Conservation (phyloP, 805 yeast genomes). For the Wickerhamomyces silvicola region DNA sequence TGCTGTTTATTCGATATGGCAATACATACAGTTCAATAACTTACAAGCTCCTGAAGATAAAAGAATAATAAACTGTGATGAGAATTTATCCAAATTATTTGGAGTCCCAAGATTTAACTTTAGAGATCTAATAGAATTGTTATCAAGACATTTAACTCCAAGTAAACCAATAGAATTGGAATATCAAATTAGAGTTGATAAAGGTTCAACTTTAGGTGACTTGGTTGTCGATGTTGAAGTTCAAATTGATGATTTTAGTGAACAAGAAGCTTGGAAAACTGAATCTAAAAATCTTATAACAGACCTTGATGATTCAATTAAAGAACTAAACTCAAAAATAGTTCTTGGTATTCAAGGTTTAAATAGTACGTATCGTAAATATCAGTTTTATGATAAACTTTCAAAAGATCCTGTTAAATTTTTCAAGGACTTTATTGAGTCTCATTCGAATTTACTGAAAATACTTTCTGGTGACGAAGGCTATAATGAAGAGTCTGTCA, state of each 20-base stretch:
- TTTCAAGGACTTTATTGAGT: conserved; percentile 64
- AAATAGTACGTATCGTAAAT: conserved; percentile 52
- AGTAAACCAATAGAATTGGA: conserved; percentile 73
- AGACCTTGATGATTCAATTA: conserved; percentile 24
- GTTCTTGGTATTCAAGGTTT: conserved; percentile 44
- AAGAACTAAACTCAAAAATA: conserved; percentile 25
- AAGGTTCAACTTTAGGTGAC: conserved; percentile 75
- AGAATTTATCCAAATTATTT: conserved; percentile 36
- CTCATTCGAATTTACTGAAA: conserved; percentile 79
- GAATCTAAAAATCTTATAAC: conserved; percentile 26
- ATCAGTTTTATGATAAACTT: conserved; percentile 70
- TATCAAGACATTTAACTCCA: conserved; percentile 65
- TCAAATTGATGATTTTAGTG: conserved; percentile 30
- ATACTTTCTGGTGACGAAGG: conserved; percentile 87
- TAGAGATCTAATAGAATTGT: conserved; percentile 63
- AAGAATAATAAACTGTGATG: conserved; percentile 46
- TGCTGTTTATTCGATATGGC: conserved; percentile 73
- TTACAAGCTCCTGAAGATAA: conserved; percentile 53
- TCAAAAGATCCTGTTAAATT: conserved; percentile 73
- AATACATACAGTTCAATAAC: conserved; percentile 64
- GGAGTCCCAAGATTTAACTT: conserved; percentile 51
- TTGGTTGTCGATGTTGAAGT: conserved; percentile 71
- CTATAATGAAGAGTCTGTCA: conserved; percentile 79
- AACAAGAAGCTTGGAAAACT: conserved; percentile 22
- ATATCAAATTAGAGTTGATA: conserved; percentile 70